Evolutionary conservation across 2,329 filamentous ascomycete genomes (phyloP), one percentile per base, ranked within the genome.

Genomic region (Paecilomyces variotii): DNA sequence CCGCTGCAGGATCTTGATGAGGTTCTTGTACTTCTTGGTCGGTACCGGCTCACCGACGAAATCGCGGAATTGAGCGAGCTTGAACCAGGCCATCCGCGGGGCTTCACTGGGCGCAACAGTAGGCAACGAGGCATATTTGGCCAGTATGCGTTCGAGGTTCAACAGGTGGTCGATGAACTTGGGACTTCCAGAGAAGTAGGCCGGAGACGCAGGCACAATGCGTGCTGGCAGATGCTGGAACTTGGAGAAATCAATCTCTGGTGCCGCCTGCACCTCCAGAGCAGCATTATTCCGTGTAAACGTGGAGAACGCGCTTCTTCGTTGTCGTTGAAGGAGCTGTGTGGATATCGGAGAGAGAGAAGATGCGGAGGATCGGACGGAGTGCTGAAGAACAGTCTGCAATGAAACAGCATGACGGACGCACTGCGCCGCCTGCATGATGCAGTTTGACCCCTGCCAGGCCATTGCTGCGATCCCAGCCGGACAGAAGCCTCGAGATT

Each of bases 141-240:
- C 84, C 58, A 89, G 77, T 26, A 97, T 82, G 10, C 83, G 80
- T 66, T 90, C 84, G 54, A 99, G 81, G 53, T 80, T 78, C 64
- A 97, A 83, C 66, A 89, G 84, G 68, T 89, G 84, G 76, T 99
- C 94, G 75, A 88, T 94, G 80, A 96, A 97, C 57, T 83, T 81
- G 1, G 92, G 89, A 61, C 87, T 87, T 56, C 88, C 88, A 56
- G 91, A 92, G 79, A 97, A 99, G 78, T 99, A 99, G n/a, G 93
- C 94, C 2, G 90, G 87, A 35, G 92, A 96, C 27, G 83, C 82
- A 24, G 94, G 94, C 35, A 97, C 79, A 25, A 95, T 80, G 64
- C 94, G 90, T 56, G 89, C 86, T 63, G 84, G 82, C 27, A 67
- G 63, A 28, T 75, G 63, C 51, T 25, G 60, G 60, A 67, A 67